Conservation (phyloP, 257 asterid species). For the Coffea canephora region DNA sequence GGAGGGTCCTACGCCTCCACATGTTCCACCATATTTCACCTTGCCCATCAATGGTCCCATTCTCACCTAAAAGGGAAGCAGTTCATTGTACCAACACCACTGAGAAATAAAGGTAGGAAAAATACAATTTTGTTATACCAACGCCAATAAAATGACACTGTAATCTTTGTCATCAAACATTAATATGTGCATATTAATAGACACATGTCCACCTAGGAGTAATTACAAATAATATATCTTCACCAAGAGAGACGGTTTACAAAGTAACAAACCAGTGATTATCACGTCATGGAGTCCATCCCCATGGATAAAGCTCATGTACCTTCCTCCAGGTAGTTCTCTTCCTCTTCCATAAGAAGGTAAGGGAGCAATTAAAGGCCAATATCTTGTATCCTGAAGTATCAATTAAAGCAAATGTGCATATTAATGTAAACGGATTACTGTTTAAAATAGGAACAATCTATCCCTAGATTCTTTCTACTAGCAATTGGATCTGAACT, state of each 20-base stretch:
- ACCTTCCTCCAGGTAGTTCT: conserved; percentile 92
- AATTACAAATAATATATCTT: neutral
- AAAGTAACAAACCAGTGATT: conserved; percentile 61
- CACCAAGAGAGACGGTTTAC: neutral
- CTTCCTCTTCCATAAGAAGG: conserved; percentile 98
- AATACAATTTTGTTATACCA: neutral
- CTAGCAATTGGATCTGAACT: too few species aligned
- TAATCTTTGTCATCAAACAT: neutral
- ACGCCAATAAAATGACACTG: neutral
- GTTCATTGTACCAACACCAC: neutral
- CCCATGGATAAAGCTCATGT: conserved; percentile 87
- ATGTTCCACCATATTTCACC: conserved; percentile 95
- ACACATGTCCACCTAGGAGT: neutral
- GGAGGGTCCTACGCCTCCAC: conserved; percentile 89
- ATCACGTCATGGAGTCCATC: conserved; percentile 85
- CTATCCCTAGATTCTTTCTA: neutral
- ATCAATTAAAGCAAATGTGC: conserved; percentile 7
- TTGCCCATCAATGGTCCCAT: conserved; percentile 97
- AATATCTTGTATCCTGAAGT: conserved; percentile 51
- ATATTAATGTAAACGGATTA: neutral
- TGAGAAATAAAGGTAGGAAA: conserved; percentile 8
- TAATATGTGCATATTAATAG: neutral
- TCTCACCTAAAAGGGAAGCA: conserved; percentile 56
- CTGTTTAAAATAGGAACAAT: neutral
- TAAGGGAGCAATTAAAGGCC: conserved; percentile 87